Evolutionary conservation across 2,329 filamentous ascomycete species (phyloP), one percentile per base, ranked within the genome.

Genomic region (Colletotrichum kahawae): DNA sequence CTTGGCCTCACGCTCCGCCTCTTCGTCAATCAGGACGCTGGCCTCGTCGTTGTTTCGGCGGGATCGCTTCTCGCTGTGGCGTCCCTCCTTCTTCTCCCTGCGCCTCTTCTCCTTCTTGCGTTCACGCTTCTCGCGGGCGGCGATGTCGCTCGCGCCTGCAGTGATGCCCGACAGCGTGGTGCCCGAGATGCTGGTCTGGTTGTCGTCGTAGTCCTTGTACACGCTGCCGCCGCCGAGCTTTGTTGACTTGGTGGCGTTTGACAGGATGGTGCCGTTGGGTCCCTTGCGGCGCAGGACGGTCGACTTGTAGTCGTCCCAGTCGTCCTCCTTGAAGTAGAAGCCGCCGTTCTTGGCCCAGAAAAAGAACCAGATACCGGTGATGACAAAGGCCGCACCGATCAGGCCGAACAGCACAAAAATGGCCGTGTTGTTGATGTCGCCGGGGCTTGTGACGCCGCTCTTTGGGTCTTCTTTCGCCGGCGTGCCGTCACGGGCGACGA

Each of bases 271-370:
- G 54, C 96, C 96, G 84, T 98, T 96, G 7, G 96, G 95, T 1
- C 95, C 96, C 81, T 94, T 95, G 68, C 96, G 94, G 56, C 97
- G 91, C 60, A 99, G 86, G 3, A 99, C 97, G 0, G 96, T 98
- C 2, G 94, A 93, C 84, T 98, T 98, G 91, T 99, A 99, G 81
- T 99, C 97, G 7, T 98, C 96, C 96, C 97, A 99, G 85, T 99
- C 97, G 43, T 92, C 89, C 77, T 97, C 87, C 62, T 90, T 90
- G 89, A 95, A 98, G 77, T 94, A 88, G 87, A 98, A 98, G 16
- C 97, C 97, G 76, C 97, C 97, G 80, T 98, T 98, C 86, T 94
- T 96, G 72, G 96, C 96, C 94, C 95, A 97, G 90, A 98, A 98
- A 90, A 99, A 98, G 90, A 99, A 98, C 96, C 97, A 99, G 81